A percentile compares a stretch with the other conserved stretches of the same genome.
These are phyloP conservation scores for Diplotaxis tenuifolia DNA, from an alignment of 345 rosid species.

Conservation along the genomic window DNA sequence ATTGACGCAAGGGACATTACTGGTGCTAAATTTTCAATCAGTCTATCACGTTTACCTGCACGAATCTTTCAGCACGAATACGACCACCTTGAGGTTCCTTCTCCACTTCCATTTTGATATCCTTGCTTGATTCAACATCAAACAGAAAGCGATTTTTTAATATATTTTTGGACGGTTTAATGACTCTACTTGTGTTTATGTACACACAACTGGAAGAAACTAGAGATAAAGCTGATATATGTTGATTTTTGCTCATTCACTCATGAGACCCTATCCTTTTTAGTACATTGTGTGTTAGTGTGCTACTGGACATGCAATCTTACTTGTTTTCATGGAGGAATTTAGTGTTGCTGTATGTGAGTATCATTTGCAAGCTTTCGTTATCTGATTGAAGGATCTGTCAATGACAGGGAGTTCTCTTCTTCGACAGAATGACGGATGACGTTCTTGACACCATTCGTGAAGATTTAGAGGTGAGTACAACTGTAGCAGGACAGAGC, in stretches of 20 bases:
- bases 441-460: slow-evolving; percentile 72
- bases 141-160: background rate
- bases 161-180: background rate
- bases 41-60: slow-evolving; percentile 75
- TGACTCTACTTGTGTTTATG: slow-evolving; percentile 10
- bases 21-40: slow-evolving; percentile 68
- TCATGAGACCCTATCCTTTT: background rate
- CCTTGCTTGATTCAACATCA: slow-evolving; percentile 5
- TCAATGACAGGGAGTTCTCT: slow-evolving; percentile 72
- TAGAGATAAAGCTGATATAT: background rate
- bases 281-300: slow-evolving; percentile 6
- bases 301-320: slow-evolving; percentile 3
- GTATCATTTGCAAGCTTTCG: slow-evolving; percentile 2
- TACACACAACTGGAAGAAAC: background rate
- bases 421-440: slow-evolving; percentile 83
- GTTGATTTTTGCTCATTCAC: background rate
- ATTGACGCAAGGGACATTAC: slow-evolving; percentile 80
- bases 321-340: slow-evolving; percentile 7
- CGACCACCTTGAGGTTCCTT: slow-evolving; percentile 80
- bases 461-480: slow-evolving; percentile 63
- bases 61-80: slow-evolving; percentile 95
- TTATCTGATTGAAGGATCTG: slow-evolving; percentile 22
- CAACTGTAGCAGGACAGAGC: background rate
- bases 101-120: slow-evolving; percentile 10
- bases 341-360: slow-evolving; percentile 1